Percentiles rank a stretch among this genome's conserved stretches.
phyloP scores from a whole-genome alignment of 208 protist species.

The Herpetomonas samuelpessoai region DNA sequence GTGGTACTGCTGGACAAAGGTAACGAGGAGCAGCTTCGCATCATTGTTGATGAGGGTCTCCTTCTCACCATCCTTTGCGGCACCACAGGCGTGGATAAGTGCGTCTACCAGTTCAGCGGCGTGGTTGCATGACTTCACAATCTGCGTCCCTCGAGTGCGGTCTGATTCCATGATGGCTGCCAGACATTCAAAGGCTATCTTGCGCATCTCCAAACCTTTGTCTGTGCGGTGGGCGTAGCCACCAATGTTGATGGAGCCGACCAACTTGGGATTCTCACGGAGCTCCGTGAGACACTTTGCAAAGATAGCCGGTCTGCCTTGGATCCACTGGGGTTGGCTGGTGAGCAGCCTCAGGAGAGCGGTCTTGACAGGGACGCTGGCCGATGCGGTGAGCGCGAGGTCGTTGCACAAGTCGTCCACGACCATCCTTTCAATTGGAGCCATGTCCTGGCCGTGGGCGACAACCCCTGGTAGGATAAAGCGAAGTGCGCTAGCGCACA shows the following conservation, averaged over 20 bases:
- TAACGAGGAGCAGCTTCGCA: slow-evolving; percentile 38
- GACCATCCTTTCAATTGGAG: not conserved
- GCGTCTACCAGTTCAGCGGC: slow-evolving; percentile 27
- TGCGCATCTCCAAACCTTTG: slow-evolving; percentile 92
- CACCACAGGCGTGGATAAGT: slow-evolving; percentile 43
- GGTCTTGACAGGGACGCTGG: not conserved
- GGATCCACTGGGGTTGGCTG: not conserved
- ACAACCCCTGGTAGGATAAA: slow-evolving; percentile 1
- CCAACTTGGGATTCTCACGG: slow-evolving; percentile 34
- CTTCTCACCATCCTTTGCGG: slow-evolving; percentile 34
- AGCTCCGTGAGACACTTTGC: slow-evolving; percentile 23
- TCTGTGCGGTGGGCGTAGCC: slow-evolving; percentile 94
- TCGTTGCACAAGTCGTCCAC: not conserved
- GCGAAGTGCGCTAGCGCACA: slow-evolving; percentile 11
- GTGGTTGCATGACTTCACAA: slow-evolving; percentile 45
- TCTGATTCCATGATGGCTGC: slow-evolving; percentile 63
- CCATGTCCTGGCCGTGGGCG: not conserved
- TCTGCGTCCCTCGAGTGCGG: slow-evolving; percentile 18
- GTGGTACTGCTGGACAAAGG: slow-evolving; percentile 36
- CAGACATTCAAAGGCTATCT: slow-evolving; percentile 94
- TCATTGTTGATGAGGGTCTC: slow-evolving; percentile 44
- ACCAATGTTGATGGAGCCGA: slow-evolving; percentile 81
- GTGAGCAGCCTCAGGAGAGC: not conserved
- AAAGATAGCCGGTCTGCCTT: slow-evolving; percentile 16
- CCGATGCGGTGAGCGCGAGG: not conserved